Evolutionary conservation across 1,284 basidiomycete species (phyloP).

Genomic region (Laetiporus sulphureus): DNA sequence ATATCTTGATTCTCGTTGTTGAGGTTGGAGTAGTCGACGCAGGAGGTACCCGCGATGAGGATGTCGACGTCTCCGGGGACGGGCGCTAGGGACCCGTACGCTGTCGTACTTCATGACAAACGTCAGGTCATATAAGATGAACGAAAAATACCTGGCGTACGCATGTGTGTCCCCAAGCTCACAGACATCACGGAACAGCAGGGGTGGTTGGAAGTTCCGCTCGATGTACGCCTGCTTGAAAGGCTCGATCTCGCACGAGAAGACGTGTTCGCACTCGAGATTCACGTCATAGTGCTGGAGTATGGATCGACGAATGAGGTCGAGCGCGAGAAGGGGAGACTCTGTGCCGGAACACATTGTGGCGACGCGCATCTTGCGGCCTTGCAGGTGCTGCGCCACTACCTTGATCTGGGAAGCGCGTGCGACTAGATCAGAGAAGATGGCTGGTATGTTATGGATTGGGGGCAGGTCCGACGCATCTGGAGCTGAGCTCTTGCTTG

Average conservation of each 20-base stretch:
- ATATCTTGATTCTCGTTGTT: constrained; percentile 93
- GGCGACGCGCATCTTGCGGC: constrained; percentile 85
- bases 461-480: constrained; percentile 71
- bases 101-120: constrained; percentile 62
- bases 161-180: constrained; percentile 79
- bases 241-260: constrained; percentile 96
- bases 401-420: constrained; percentile 63
- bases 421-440: constrained; percentile 81
- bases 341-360: constrained; percentile 99
- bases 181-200: constrained; percentile 92
- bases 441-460: constrained; percentile 74
- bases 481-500: constrained; percentile 22
- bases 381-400: constrained; percentile 66
- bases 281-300: constrained; percentile 60
- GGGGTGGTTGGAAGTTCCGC: constrained; percentile 86
- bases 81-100: constrained; percentile 80
- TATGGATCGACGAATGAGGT: constrained; percentile 74
- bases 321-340: constrained; percentile 86
- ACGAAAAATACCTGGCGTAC: constrained; percentile 32
- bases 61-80: constrained; percentile 92
- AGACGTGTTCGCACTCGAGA: constrained; percentile 85
- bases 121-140: constrained; percentile 10
- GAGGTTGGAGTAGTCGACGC: constrained; percentile 93
- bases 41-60: constrained; percentile 89
- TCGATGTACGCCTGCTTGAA: constrained; percentile 99